These are phyloP conservation scores for Stephanocyclus meneghinianus DNA, from an alignment of 352 stramenopile genomes.

Conservation along the genomic window DNA sequence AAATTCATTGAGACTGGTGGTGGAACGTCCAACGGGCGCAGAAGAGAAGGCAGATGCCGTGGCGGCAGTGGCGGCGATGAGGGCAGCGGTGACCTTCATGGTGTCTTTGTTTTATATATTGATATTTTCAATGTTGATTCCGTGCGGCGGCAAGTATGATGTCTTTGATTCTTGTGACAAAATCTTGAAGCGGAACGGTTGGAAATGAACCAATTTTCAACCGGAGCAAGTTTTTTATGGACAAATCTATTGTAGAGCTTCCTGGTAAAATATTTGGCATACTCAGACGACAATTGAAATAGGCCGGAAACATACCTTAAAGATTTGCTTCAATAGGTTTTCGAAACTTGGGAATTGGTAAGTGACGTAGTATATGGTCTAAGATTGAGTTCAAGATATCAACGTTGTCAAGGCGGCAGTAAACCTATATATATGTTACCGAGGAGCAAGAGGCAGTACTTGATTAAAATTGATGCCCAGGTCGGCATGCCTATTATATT, in stretches of 20 bases:
- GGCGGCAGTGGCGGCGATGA: constrained; percentile 42
- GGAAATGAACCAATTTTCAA: not conserved
- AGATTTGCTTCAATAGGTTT: constrained; percentile 4
- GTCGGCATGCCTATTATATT: not conserved
- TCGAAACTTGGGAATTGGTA: not conserved
- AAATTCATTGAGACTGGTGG: constrained; percentile 52
- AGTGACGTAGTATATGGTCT: not conserved
- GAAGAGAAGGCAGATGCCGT: constrained; percentile 63
- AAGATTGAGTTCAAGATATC: constrained; percentile 1
- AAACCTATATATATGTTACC: too few relatives aligned
- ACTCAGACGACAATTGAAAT: not conserved
- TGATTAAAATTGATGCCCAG: not conserved
- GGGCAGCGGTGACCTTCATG: constrained; percentile 53
- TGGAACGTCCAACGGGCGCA: constrained; percentile 16
- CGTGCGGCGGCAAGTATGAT: too few relatives aligned
- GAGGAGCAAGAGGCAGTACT: too few relatives aligned
- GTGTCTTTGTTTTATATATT: not conserved
- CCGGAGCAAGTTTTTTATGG: not conserved
- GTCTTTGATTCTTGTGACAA: too few relatives aligned
- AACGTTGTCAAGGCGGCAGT: too few relatives aligned
- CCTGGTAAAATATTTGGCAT: too few relatives aligned
- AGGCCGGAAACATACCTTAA: not conserved
- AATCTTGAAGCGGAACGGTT: not conserved
- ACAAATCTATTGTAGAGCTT: too few relatives aligned
- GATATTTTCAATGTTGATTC: too few relatives aligned